phyloP scores from a whole-genome alignment of 1,284 basidiomycete genomes.

The Stereum hirsutum region DNA sequence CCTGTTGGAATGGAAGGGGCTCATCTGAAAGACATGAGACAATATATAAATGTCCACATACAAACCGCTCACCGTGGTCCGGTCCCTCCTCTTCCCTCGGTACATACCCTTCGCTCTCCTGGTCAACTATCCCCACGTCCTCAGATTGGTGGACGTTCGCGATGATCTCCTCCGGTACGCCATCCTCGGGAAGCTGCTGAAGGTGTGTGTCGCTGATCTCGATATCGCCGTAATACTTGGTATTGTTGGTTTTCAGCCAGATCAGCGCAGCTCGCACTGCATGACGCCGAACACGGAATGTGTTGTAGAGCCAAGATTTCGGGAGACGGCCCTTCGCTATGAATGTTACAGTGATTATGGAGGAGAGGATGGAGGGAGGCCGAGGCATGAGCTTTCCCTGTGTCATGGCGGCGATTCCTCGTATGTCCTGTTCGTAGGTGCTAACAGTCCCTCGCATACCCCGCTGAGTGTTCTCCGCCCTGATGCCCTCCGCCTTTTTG shows the following conservation, averaged over 20 bases:
- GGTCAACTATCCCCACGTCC: neutral
- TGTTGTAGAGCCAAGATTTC: neutral
- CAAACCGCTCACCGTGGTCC: neutral
- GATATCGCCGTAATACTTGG: neutral
- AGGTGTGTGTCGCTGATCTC: neutral
- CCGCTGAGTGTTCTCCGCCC: neutral
- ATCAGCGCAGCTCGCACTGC: neutral
- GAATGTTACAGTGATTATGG: neutral
- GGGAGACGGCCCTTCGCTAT: neutral
- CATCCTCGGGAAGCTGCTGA: neutral
- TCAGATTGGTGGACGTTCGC: neutral
- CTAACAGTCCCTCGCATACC: neutral
- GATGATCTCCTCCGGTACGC: neutral
- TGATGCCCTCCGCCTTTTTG: conserved; percentile 7
- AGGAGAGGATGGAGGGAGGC: neutral
- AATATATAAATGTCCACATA: neutral
- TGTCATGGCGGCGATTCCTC: neutral
- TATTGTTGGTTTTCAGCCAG: neutral
- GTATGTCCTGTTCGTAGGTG: neutral
- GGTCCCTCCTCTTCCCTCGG: neutral
- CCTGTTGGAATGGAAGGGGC: too few relatives aligned
- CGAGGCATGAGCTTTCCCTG: neutral
- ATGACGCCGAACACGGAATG: neutral
- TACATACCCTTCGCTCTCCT: neutral
- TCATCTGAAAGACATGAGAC: too few relatives aligned